Evolutionary conservation across 2,329 filamentous ascomycete species (phyloP), one percentile per base, ranked within the genome.

Genomic region (Fusarium praegraminearum): DNA sequence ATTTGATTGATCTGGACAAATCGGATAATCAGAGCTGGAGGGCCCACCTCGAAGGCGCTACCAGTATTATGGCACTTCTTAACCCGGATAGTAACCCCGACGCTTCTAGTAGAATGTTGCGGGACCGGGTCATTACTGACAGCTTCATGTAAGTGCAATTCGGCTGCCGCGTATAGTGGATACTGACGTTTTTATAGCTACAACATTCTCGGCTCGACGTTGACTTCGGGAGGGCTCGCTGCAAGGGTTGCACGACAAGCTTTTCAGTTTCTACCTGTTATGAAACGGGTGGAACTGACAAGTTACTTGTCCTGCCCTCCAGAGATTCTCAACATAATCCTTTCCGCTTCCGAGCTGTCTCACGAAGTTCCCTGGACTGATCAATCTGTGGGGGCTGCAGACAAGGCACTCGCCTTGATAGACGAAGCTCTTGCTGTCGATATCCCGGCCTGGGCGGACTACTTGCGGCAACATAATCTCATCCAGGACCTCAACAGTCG

Each of bases 1-100:
- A 85, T 52, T 76, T 86, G n/a, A 83, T 86, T 46, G 83, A 86
- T 64, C 74, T 84, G 13, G 82, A 83, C 15, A 80, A 78, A 61
- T 78, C 78, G 24, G 79, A 77, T 22, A 77, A 79, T 8, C 79
- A 77, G 57, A 78, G 78, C 59, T 85, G 84, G 84, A 80, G 80
- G 65, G 75, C 79, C 44, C 84, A 86, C 70, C 77, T 86, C 45
- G 79, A 81, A 33, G 83, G 82, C 9, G 83, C 83, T 24, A 80
- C 81, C 53, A 80, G 76, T 59, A 80, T 85, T 30, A 75, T 82
- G 67, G 76, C 78, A 40, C 70, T 81, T 15, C 73, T 82, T 7
- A 76, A 76, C 8, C 74, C 75, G 7, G 74, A 78, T 18, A 73
- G 64, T 32, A 65, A 71, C 5, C 66, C 65, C 45, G 76, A 72